Evolutionary conservation across 257 asterid species (phyloP), one percentile per base, ranked within the genome.

Genomic region (Pogostemon cablin): DNA sequence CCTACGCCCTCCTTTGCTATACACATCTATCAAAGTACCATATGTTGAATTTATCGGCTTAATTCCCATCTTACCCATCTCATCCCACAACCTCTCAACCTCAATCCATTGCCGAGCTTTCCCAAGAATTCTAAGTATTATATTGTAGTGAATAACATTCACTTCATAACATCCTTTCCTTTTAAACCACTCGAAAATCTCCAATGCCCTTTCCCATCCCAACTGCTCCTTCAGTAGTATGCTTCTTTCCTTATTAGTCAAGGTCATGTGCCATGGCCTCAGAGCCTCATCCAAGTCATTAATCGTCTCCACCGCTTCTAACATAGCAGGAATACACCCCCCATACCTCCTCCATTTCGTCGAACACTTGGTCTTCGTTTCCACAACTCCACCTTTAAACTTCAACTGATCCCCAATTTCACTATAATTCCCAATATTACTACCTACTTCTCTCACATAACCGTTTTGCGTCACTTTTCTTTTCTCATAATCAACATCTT

Each of bases 21-120:
- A 85, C 49, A 89, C 96, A 78, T 95, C 99, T 37, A 91, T 95
- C 78, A 95, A 73, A 65, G 98, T 95, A 2, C 99, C 99, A 68
- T 95, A 95, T 0, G 96, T 95, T 34, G 99, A 95, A 67, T 88
- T 95, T 49, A 95, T 80, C 0, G 88, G 89, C 74, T 84, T 78
- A 61, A 91, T 79, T 35, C 76, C 78, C 60, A 40, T 85, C 79
- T 65, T 74, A 61, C 40, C 76, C 99, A 95, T 95, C 75, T 95
- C 97, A 6, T 57, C 77, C 81, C 86, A 91, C 81, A 95, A 49
- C 46, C 76, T 65, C 84, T 91, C 89, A 17, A 91, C 81, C 79
- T 82, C 93, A 38, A 67, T 57, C 98, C 98, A 95, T 70, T 82
- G 79, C 55, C 68, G 76, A 0, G 86, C 83, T 75, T 78, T 87